A percentile compares a stretch with the other conserved stretches of the same genome.
Evolutionary conservation across 2,329 filamentous ascomycete genomes (phyloP).

Genomic region (Graphilbum sp.): DNA sequence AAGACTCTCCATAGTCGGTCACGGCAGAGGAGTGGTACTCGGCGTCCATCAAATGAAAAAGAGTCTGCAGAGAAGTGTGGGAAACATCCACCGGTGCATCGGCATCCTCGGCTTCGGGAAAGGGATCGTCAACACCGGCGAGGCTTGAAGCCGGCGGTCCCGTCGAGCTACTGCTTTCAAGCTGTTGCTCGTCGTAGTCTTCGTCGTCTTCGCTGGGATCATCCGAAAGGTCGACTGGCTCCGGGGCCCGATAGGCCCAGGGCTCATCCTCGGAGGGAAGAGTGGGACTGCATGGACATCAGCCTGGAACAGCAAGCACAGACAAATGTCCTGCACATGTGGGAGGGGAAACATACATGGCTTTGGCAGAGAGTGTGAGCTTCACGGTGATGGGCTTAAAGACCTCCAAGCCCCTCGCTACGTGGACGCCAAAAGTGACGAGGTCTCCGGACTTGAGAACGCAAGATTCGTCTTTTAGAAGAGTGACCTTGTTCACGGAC

Average conservation of each 20-base stretch:
- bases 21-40: no score
- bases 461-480: conserved; percentile 10
- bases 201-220: conserved; percentile 2
- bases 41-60: not conserved
- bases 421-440: conserved; percentile 23
- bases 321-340: no score
- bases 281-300: conserved; percentile 1
- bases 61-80: no score
- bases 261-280: not conserved
- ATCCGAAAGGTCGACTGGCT: conserved; percentile 7
- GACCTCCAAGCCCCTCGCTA: conserved; percentile 18
- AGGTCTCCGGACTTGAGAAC: conserved; percentile 19
- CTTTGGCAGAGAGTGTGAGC: conserved; percentile 10
- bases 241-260: conserved; percentile 13
- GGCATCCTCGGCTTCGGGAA: not conserved
- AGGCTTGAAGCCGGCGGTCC: not conserved
- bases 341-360: conserved; percentile 11
- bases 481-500: conserved; percentile 20
- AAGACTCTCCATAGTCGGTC: not conserved
- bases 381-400: conserved; percentile 14
- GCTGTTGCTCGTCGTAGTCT: not conserved
- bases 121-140: not conserved
- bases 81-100: not conserved
- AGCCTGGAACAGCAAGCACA: not conserved
- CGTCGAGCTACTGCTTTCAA: not conserved